Evolutionary conservation across 2,329 filamentous ascomycete species (phyloP), one percentile per base, ranked within the genome.

Genomic region (Botrytis elliptica): DNA sequence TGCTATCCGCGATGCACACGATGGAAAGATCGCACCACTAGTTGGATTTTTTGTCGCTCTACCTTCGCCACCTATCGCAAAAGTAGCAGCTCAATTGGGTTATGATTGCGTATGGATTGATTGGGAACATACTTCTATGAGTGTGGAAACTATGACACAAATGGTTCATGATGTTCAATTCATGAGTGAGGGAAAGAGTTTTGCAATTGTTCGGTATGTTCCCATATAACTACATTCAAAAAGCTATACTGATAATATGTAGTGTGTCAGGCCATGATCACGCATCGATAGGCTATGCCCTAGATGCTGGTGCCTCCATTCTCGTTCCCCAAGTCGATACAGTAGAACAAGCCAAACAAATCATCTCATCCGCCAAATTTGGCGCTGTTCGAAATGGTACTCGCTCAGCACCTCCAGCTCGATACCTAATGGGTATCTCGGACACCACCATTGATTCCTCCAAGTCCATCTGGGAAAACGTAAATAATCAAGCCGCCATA

Each of bases 81-180:
- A 84, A 40, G 79, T 84, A 67, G 76, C 84, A 25, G 84, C 85
- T 4, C 83, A 83, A 18, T 79, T 86, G 71, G 83, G 83, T 2
- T 86, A 80, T 70, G 85, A 86, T 74, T 74, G 80, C 14, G 81
- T 84, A 0, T 85, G 83, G 82, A 83, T 86, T 73, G 85, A 86
- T 80, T 85, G 84, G 85, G 85, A 86, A 77, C 85, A 86, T 78
- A 81, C 80, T 12, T 78, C 84, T 4, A 85, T 83, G 76, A 82
- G 83, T 70, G 82, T 85, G 40, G 85, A 86, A 79, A 86, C 84
- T n/a, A 86, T 86, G 85, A 86, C 84, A 1, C 82, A 79, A 81
- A 85, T 86, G 79, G 84, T 86, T 2, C 84, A 86, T 73, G 84
- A 85, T 70, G 78, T 84, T 74, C 83, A 84, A 74, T 85, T 85